Conservation (phyloP, 768 basidiomycete species). For the Coprinopsis strossmayeri region DNA sequence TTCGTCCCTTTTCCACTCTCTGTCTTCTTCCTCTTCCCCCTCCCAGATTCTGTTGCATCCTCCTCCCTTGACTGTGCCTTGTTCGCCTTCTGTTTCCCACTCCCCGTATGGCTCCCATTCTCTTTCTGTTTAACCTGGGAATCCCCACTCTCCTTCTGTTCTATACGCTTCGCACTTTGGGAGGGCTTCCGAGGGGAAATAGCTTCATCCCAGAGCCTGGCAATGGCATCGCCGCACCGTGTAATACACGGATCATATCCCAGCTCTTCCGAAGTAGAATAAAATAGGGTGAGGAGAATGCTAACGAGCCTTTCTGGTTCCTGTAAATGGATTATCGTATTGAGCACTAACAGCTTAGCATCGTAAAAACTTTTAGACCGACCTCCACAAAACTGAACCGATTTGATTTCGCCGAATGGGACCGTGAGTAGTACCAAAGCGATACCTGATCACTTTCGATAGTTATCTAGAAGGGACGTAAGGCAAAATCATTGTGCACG, state of each 20-base stretch:
- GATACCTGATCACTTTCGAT: constrained; percentile 12
- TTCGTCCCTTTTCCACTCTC: too few species aligned
- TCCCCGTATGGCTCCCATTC: too few species aligned
- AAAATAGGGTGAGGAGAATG: neutral
- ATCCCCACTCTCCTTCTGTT: too few species aligned
- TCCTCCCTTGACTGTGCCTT: too few species aligned
- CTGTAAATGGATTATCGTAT: neutral
- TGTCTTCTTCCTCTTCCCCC: neutral
- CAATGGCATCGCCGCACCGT: too few species aligned
- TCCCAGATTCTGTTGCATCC: too few species aligned
- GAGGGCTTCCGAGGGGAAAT: neutral
- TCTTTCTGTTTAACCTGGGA: too few species aligned
- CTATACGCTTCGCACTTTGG: too few species aligned
- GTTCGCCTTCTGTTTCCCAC: too few species aligned
- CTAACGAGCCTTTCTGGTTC: neutral
- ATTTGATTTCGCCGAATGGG: constrained; percentile 13
- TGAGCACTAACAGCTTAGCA: neutral
- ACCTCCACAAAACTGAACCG: constrained; percentile 11
- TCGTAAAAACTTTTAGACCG: neutral
- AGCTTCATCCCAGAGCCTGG: neutral
- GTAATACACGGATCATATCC: neutral
- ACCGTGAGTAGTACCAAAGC: constrained; percentile 17
- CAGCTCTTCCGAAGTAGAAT: neutral
- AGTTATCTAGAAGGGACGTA: constrained; percentile 15
- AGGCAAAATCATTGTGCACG: neutral